Base-by-base conservation (phyloP, 441 rosid genomes). In the Pelargonium cotyledonis region DNA sequence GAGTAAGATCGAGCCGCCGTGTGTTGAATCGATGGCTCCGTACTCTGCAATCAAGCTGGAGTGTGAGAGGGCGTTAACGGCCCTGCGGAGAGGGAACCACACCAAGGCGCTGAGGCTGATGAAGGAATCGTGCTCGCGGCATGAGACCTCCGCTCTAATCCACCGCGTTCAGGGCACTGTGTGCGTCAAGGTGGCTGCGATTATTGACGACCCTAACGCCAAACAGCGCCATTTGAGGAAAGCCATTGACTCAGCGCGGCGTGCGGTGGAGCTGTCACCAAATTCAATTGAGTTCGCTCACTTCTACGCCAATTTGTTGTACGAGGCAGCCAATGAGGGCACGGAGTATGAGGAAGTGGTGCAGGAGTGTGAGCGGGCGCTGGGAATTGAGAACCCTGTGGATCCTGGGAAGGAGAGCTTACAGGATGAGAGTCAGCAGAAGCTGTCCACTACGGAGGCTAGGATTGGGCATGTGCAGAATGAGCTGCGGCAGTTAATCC, bases 341-440 rank as follows among this genome's bases (percentile, higher is more conserved):
- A 88, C 78, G 63, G 98, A 90, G 81, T 89, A 84, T 6, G 96
- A 90, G 55, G 96, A 91, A 77, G 97, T 90, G 61, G 73, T 83
- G 71, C 84, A 76, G 46, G 99, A 85, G 89, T 95, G 97, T 51
- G 90, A 87, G 19, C 80, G 97, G 4, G 96, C 96, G 3, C 79
- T 91, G 72, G 82, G 86, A 12, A 85, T 95, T 6, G 84, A 84
- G 71, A 79, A 75, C 73, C 96, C 99, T 0, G 71, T 90, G 43
- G 97, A 95, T 86, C 99, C 97, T 26, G 99, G 90, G 1, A 91
- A 80, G 75, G 96, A 91, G 78, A 86, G 87, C 78, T 80, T 95
- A 63, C 96, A 87, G 76, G 92, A 83, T 21, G 99, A 90, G 94
- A 83, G 82, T 67, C 92, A 87, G 81, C 96, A 83, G 75, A 95